These are phyloP conservation scores for Purpureocillium lavendulum DNA, from an alignment of 2,329 filamentous ascomycete genomes.

Conservation along the genomic window DNA sequence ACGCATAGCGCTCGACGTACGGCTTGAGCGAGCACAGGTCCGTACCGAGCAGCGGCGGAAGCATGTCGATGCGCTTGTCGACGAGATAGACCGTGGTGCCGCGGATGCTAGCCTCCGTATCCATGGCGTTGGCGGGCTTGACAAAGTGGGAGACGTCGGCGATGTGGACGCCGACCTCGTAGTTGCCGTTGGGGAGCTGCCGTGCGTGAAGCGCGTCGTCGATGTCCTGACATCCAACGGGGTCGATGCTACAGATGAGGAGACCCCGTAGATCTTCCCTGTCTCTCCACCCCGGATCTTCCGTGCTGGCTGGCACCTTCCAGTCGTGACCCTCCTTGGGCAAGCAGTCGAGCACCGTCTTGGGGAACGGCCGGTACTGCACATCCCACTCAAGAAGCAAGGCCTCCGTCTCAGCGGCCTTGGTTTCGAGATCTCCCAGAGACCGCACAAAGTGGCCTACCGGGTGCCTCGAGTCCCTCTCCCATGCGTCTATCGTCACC, in stretches of 20 bases:
- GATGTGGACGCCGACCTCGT: conserved; percentile 94
- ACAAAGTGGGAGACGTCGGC: conserved; percentile 99
- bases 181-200: conserved; percentile 82
- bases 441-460: conserved; percentile 90
- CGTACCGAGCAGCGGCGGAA: conserved; percentile 91
- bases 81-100: conserved; percentile 97
- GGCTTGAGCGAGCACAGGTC: conserved; percentile 95
- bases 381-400: conserved; percentile 92
- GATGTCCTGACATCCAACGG: conserved; percentile 92
- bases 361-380: conserved; percentile 94
- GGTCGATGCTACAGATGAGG: conserved; percentile 95
- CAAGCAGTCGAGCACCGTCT: conserved; percentile 88
- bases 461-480: conserved; percentile 85
- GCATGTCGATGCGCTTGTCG: conserved; percentile 99
- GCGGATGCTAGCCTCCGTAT: conserved; percentile 84
- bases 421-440: conserved; percentile 87
- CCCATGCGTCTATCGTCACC: conserved; percentile 92
- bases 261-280: conserved; percentile 77
- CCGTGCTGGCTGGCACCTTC: conserved; percentile 73
- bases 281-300: conserved; percentile 80
- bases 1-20: conserved; percentile 89
- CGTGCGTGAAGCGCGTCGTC: conserved; percentile 92
- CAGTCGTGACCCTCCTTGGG: conserved; percentile 88
- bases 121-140: conserved; percentile 95
- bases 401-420: conserved; percentile 95